phyloP scores from a whole-genome alignment of 2,329 filamentous ascomycete genomes.

The Sporothrix variecibatus region DNA sequence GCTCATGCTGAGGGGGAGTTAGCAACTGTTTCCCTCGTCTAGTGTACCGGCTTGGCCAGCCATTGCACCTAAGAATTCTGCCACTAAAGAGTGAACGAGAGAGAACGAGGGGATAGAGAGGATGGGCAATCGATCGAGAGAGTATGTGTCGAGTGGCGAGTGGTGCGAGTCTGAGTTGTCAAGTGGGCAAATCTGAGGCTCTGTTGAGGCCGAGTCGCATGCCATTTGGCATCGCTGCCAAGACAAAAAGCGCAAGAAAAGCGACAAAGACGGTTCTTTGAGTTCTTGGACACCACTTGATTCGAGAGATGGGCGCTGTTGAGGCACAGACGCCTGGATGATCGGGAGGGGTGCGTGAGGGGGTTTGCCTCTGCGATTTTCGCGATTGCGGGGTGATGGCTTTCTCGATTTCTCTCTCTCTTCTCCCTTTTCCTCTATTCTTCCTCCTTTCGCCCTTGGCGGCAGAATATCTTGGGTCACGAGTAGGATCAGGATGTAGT shows the following conservation, averaged over 20 bases:
- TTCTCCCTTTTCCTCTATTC: conserved; percentile 35
- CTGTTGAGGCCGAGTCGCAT: not conserved
- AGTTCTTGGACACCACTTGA: not conserved
- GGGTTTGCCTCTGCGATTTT: conserved; percentile 20
- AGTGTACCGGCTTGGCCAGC: not conserved
- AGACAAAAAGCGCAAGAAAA: not conserved
- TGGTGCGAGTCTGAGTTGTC: not conserved
- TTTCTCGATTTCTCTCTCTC: too few species aligned
- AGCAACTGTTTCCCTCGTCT: not conserved
- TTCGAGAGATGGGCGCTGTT: not conserved
- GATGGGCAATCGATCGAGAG: not conserved
- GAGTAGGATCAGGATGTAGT: conserved; percentile 19
- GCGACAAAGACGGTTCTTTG: not conserved
- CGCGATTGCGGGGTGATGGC: conserved; percentile 38
- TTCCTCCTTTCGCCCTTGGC: conserved; percentile 35
- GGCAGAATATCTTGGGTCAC: conserved; percentile 32
- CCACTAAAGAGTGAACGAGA: not conserved
- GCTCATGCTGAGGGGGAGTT: conserved; percentile 57
- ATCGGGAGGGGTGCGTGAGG: conserved; percentile 2
- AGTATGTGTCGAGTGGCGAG: not conserved
- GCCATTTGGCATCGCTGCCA: not conserved
- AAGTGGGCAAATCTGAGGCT: not conserved
- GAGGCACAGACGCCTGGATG: not conserved
- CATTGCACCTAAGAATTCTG: not conserved
- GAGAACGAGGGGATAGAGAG: not conserved